phyloP scores from a whole-genome alignment of 495 filamentous ascomycete species.

The Hypoxylon subgilvum region DNA sequence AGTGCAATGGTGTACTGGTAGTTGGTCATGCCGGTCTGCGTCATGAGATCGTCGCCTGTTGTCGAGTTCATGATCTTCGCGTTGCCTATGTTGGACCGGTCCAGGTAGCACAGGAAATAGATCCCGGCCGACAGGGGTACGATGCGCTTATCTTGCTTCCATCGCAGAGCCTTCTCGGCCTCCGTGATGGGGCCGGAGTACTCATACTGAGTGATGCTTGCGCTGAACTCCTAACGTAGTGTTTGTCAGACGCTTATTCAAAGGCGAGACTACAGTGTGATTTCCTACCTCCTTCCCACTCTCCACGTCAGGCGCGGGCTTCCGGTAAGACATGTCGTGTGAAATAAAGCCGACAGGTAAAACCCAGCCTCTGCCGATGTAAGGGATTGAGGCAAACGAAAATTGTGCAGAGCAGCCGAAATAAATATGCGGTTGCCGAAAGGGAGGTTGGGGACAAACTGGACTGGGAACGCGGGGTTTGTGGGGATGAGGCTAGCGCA shows the following conservation, averaged over 20 bases:
- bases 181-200: slow-evolving; percentile 29
- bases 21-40: slow-evolving; percentile 64
- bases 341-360: background rate
- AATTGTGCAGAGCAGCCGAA: too few species aligned
- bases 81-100: slow-evolving; percentile 47
- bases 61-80: slow-evolving; percentile 51
- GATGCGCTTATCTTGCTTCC: slow-evolving; percentile 66
- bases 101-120: slow-evolving; percentile 63
- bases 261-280: background rate
- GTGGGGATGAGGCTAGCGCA: slow-evolving; percentile 29
- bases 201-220: slow-evolving; percentile 21
- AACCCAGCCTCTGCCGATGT: slow-evolving; percentile 3
- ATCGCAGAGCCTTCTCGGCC: slow-evolving; percentile 51
- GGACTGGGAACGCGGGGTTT: slow-evolving; percentile 26
- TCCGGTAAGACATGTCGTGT: slow-evolving; percentile 18
- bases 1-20: slow-evolving; percentile 72
- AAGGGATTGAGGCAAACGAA: too few species aligned
- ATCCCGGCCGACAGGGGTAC: slow-evolving; percentile 58
- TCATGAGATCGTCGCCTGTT: slow-evolving; percentile 63
- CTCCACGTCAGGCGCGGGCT: slow-evolving; percentile 21
- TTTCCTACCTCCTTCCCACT: slow-evolving; percentile 25
- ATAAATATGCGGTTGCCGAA: too few species aligned
- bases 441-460: slow-evolving; percentile 17
- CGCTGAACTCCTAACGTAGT: slow-evolving; percentile 9
- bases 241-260: background rate